A percentile compares a stretch with the other conserved stretches of the same genome.
Conservation (phyloP, 257 asterid species). For the Orobanche coerulescens region DNA sequence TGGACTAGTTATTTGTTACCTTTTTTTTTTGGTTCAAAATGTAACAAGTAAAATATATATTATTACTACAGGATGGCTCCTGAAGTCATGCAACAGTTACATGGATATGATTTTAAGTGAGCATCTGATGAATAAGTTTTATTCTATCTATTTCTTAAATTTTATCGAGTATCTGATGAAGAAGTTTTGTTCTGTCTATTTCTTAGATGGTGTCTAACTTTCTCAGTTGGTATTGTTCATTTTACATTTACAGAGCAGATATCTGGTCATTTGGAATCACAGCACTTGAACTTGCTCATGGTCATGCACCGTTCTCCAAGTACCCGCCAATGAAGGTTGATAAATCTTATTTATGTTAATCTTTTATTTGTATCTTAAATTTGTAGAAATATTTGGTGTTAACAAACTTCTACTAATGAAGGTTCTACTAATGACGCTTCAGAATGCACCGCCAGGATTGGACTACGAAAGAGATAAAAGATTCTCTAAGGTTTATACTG, state of each 20-base stretch:
- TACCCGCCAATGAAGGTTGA: constrained; percentile 92
- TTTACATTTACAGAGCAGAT: constrained; percentile 73
- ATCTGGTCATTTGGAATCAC: constrained; percentile 95
- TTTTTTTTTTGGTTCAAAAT: neutral
- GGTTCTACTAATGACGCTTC: constrained; percentile 94
- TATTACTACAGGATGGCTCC: constrained; percentile 84
- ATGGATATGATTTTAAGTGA: constrained; percentile 97
- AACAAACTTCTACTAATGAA: constrained; percentile 29
- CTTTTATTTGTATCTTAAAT: constrained; percentile 12
- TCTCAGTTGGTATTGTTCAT: constrained; percentile 20
- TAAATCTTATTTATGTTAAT: neutral
- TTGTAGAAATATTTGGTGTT: constrained; percentile 13
- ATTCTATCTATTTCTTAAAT: constrained; percentile 13
- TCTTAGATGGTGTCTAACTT: constrained; percentile 9
- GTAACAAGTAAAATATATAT: constrained; percentile 3
- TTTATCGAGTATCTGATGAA: constrained; percentile 30
- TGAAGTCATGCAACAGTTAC: constrained; percentile 92
- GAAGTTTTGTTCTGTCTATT: constrained; percentile 13
- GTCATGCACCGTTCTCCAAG: too few relatives aligned
- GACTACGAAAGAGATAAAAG: constrained; percentile 89
- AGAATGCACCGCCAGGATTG: constrained; percentile 95
- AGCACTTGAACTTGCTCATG: constrained; percentile 95
- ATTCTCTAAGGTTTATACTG: constrained; percentile 71
- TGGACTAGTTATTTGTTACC: neutral
- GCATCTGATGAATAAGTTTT: constrained; percentile 24